phyloP scores from a whole-genome alignment of 495 filamentous ascomycete species.

The Aspergillus affinis region DNA sequence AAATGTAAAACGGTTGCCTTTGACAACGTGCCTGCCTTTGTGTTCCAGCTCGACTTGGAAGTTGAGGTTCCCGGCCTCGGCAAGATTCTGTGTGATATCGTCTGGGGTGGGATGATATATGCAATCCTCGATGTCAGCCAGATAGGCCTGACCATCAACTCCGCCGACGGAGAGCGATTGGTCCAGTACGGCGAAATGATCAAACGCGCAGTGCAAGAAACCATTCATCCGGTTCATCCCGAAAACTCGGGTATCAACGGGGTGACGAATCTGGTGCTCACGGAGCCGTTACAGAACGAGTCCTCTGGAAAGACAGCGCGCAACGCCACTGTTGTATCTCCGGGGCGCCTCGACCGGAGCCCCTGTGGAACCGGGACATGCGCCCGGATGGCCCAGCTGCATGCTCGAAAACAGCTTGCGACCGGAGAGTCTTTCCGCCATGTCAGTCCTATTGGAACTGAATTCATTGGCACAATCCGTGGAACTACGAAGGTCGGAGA shows the following conservation, averaged over 20 bases:
- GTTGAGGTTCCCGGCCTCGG: constrained; percentile 32
- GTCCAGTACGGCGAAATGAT: constrained; percentile 33
- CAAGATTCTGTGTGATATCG: constrained; percentile 31
- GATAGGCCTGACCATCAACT: constrained; percentile 25
- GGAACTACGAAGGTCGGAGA: constrained; percentile 27
- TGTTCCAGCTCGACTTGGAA: constrained; percentile 32
- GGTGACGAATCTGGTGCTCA: constrained; percentile 30
- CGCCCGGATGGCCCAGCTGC: constrained; percentile 35
- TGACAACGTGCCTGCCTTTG: constrained; percentile 37
- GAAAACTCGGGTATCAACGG: constrained; percentile 31
- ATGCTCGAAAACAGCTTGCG: constrained; percentile 27
- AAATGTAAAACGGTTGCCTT: constrained; percentile 37
- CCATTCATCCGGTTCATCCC: constrained; percentile 32
- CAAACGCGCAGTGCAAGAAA: constrained; percentile 27
- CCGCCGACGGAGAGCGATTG: constrained; percentile 19
- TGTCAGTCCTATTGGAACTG: constrained; percentile 31
- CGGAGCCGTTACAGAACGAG: constrained; percentile 22
- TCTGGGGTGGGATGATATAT: constrained; percentile 40
- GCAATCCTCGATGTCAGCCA: constrained; percentile 31
- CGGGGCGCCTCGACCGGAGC: constrained; percentile 37
- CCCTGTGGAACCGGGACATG: constrained; percentile 39
- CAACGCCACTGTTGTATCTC: constrained; percentile 36
- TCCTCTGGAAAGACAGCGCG: constrained; percentile 22
- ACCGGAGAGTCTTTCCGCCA: constrained; percentile 31
- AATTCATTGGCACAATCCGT: constrained; percentile 30